Percentiles rank a stretch among this genome's conserved stretches.
Evolutionary conservation across 176 grass and related monocot species (phyloP).

Genomic region (Carex scoparia): DNA sequence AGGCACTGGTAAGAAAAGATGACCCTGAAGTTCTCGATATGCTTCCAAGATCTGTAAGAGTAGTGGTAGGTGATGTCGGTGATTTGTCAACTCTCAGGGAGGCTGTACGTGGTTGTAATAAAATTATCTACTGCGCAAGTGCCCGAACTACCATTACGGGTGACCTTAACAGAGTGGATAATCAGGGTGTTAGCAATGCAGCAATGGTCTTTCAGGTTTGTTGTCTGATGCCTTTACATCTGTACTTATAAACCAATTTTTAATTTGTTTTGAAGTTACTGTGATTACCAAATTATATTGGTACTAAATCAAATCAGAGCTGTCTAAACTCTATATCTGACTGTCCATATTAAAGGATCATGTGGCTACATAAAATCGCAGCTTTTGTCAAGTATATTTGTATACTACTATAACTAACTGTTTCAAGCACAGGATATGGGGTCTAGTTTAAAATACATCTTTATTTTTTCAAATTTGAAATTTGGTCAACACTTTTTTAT

Average conservation of each 20-base stretch:
- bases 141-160: slow-evolving; percentile 89
- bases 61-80: slow-evolving; percentile 87
- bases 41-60: slow-evolving; percentile 78
- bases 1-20: slow-evolving; percentile 88
- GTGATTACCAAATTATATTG: neutral
- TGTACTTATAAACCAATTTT: neutral
- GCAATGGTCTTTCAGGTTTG: slow-evolving; percentile 89
- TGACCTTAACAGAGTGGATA: slow-evolving; percentile 91
- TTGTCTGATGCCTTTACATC: neutral
- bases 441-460: neutral
- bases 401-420: neutral
- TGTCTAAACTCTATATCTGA: neutral
- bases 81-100: slow-evolving; percentile 59
- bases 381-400: neutral
- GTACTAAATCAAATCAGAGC: neutral
- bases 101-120: slow-evolving; percentile 78
- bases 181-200: slow-evolving; percentile 80
- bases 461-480: neutral
- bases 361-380: neutral
- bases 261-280: slow-evolving; percentile 14
- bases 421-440: neutral
- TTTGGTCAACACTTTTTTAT: neutral
- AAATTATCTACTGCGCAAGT: slow-evolving; percentile 96
- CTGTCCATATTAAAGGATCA: neutral
- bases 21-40: slow-evolving; percentile 80